These are phyloP conservation scores for Xylaria sp. DNA, from an alignment of 2,329 filamentous ascomycete genomes.

Conservation along the genomic window DNA sequence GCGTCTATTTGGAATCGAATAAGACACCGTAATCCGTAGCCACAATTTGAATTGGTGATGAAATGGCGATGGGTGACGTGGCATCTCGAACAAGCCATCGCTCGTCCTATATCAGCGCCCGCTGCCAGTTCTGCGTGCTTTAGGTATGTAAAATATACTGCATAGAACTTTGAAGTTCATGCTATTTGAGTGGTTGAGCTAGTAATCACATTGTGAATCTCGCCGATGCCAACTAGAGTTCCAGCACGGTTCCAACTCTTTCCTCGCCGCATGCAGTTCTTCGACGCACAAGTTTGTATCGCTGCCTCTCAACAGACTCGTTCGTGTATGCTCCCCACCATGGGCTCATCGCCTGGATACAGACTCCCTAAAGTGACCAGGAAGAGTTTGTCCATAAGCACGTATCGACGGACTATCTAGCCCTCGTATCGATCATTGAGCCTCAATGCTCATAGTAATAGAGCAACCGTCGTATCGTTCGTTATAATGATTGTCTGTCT, in stretches of 20 bases:
- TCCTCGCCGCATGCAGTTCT: not conserved
- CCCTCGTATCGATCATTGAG: not conserved
- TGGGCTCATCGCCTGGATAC: not conserved
- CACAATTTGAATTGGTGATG: slow-evolving; percentile 3
- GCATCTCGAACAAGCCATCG: slow-evolving; percentile 30
- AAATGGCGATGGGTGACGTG: slow-evolving; percentile 1
- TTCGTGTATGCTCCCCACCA: not conserved
- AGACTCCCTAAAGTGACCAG: not conserved
- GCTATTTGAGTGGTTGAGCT: not conserved
- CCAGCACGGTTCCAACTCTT: not conserved
- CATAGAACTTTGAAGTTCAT: slow-evolving; percentile 1
- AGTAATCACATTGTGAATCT: not conserved
- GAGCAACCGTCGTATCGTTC: not conserved
- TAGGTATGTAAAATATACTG: not conserved
- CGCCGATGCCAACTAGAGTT: not conserved
- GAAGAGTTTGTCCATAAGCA: not conserved
- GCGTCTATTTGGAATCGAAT: not conserved
- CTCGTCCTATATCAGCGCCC: not conserved
- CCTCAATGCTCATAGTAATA: not conserved
- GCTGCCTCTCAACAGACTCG: not conserved
- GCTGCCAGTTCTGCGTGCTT: slow-evolving; percentile 4
- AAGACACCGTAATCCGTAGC: not conserved
- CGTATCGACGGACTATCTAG: not conserved
- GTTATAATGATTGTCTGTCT: not conserved
- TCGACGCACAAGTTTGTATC: not conserved